A percentile compares a stretch with the other conserved stretches of the same genome.
Evolutionary conservation across 2,329 filamentous ascomycete species (phyloP).

Genomic region (Fusarium sp.): DNA sequence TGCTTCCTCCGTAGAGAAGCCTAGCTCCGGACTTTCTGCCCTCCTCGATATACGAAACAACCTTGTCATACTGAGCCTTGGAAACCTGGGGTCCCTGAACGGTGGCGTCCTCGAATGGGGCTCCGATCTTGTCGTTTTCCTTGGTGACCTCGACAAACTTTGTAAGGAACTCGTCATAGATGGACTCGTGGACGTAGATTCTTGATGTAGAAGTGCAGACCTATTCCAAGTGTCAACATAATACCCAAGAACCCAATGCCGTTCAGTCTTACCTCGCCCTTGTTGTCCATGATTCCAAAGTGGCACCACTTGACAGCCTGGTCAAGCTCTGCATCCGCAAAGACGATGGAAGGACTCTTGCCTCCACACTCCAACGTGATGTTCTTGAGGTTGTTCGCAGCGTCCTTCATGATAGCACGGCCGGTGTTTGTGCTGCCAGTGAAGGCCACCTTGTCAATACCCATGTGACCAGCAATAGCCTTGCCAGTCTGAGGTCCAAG

Average conservation of each 20-base stretch:
- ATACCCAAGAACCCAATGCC: no score
- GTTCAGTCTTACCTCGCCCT: conserved; percentile 48
- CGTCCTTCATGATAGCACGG: conserved; percentile 75
- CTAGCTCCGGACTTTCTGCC: conserved; percentile 73
- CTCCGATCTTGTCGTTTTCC: conserved; percentile 67
- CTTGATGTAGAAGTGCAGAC: conserved; percentile 68
- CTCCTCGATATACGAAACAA: conserved; percentile 73
- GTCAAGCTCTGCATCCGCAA: conserved; percentile 69
- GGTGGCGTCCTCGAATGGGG: conserved; percentile 70
- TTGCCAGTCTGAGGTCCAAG: conserved; percentile 72
- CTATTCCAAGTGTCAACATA: conserved; percentile 46
- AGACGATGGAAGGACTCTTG: conserved; percentile 68
- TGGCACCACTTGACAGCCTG: conserved; percentile 67
- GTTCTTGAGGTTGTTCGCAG: conserved; percentile 68
- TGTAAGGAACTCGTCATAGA: conserved; percentile 69
- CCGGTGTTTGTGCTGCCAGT: conserved; percentile 76
- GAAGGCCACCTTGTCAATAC: conserved; percentile 77
- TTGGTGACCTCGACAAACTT: conserved; percentile 61
- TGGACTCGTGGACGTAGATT: conserved; percentile 67
- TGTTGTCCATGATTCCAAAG: conserved; percentile 61
- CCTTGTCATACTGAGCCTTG: conserved; percentile 71
- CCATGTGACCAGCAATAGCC: conserved; percentile 71
- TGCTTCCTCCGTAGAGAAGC: conserved; percentile 55
- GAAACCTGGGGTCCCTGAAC: conserved; percentile 76
- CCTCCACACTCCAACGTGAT: conserved; percentile 70